Base-by-base conservation (phyloP, 1,284 basidiomycete species). In the Sporisorium reilianum region DNA sequence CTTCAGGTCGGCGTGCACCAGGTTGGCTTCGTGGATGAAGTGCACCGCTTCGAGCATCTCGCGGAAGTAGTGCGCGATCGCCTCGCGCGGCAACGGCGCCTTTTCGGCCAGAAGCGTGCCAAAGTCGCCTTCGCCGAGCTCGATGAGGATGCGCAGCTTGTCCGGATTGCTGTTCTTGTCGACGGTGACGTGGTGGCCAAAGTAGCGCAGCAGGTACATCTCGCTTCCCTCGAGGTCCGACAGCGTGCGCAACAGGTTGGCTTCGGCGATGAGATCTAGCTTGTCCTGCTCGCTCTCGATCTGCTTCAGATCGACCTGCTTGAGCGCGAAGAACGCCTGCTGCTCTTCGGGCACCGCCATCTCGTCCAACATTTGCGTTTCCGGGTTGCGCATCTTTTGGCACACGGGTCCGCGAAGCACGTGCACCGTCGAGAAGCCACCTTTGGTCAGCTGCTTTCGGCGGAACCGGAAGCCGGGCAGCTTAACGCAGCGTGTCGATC, bases 1-100 rank as follows among this genome's bases (percentile, higher is more conserved):
- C 63, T 82, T 83, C 44, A 84, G 57, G 44, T 85, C 83, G 28
- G 83, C 81, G 54, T 85, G 83, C 26, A 84, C 81, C 48, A 84
- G 62, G 55, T 79, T 74, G 55, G 74, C 82, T 16, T 78, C 75
- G 69, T 85, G 83, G 42, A 84, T 78, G 49, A 85, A 85, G 25
- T 85, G 80, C 30, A 85, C 83, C 20, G 82, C 80, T 55, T 83
- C 80, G 53, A 84, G 76, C 83, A 85, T 85, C 67, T 85, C 77
- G 34, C 75, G 68, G 66, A 76, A 85, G 70, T 79, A 81, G 54
- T 76, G 61, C 23, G 69, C 69, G 51, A 84, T 79, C 22, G 72
- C 64, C 23, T 73, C 63, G 34, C 67, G 64, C 5, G 74, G 51
- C 28, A 84, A 57, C 4, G 76, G 78, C 18, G 69, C 70, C 7